Evolutionary conservation across 768 basidiomycete genomes (phyloP), one percentile per base, ranked within the genome.

Genomic region (Chalciporus chontae): DNA sequence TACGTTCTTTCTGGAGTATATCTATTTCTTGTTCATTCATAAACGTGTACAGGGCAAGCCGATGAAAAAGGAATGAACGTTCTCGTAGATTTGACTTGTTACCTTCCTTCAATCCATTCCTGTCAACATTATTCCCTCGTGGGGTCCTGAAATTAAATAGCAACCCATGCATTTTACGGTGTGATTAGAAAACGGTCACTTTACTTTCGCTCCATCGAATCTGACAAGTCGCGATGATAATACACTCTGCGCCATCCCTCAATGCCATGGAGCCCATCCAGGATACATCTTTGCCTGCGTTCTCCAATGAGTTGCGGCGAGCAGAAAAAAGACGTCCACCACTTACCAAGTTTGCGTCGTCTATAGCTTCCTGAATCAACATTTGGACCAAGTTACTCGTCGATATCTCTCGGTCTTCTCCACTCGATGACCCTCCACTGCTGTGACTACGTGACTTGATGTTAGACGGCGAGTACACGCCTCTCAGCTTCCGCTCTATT

Each of bases 301-400:
- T n/a, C 24, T 26, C 13, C 36, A 53, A 53, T 65, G 24, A 58
- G 41, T 21, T 21, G 27, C 37, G 24, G 21, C 4, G 44, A 11
- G 8, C 29, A 37, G 29, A 26, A 38, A 21, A n/a, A 8, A 45
- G 17, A 31, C 17, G 3, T n/a, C 18, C 15, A 13, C 19, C 11
- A 51, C 80, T 60, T 46, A 80, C 86, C 69, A 99, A 67, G 61
- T 96, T 94, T 18, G 64, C 67, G 2, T 70, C 60, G 66, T 85
- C 83, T 3, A 81, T 90, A 14, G 96, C 91, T 64, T 96, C 90
- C 60, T 90, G 85, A 50, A 98, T 94, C 47, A 98, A 73, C 61
- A 85, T 77, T 63, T 97, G 91, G 50, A 97, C 96, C 43, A 97
- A 75, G 69, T 90, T 94, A 51, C 82, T 86, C 17, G 89, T 90